These are phyloP conservation scores for Trametes elegans DNA, from an alignment of 768 basidiomycete genomes.

Conservation along the genomic window DNA sequence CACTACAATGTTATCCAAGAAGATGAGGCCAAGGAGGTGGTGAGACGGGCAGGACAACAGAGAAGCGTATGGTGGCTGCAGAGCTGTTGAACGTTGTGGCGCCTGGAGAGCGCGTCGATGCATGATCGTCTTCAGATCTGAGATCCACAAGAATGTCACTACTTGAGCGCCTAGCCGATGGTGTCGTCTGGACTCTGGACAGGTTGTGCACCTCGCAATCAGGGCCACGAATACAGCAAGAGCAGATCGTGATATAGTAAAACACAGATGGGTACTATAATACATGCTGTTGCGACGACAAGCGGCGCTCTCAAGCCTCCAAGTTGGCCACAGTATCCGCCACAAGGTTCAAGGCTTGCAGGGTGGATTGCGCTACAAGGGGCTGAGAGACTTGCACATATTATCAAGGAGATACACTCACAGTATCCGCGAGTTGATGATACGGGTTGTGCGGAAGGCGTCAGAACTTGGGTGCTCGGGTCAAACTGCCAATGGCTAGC, in stretches of 20 bases:
- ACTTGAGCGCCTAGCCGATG: neutral
- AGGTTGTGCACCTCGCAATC: too few relatives aligned
- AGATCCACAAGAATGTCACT: neutral
- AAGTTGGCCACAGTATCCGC: constrained; percentile 48
- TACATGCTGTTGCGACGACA: neutral
- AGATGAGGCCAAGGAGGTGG: neutral
- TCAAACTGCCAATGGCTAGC: constrained; percentile 54
- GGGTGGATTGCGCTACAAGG: constrained; percentile 40
- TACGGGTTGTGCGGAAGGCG: constrained; percentile 31
- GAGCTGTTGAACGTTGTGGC: neutral
- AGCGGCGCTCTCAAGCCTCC: constrained; percentile 3
- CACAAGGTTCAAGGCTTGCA: constrained; percentile 49
- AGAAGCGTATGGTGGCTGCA: neutral
- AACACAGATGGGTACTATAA: too few relatives aligned
- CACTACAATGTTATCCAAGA: too few relatives aligned
- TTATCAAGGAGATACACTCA: neutral
- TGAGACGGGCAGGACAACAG: neutral
- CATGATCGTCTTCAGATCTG: constrained; percentile 1
- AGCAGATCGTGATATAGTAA: too few relatives aligned
- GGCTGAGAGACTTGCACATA: neutral
- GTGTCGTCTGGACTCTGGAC: neutral
- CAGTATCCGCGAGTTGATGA: neutral
- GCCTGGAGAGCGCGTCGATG: constrained; percentile 1
- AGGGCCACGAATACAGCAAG: too few relatives aligned
- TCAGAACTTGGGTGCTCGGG: constrained; percentile 42